Evolutionary conservation across 164 flowering plant genomes (phyloP).

Genomic region (Vitis cinerea): DNA sequence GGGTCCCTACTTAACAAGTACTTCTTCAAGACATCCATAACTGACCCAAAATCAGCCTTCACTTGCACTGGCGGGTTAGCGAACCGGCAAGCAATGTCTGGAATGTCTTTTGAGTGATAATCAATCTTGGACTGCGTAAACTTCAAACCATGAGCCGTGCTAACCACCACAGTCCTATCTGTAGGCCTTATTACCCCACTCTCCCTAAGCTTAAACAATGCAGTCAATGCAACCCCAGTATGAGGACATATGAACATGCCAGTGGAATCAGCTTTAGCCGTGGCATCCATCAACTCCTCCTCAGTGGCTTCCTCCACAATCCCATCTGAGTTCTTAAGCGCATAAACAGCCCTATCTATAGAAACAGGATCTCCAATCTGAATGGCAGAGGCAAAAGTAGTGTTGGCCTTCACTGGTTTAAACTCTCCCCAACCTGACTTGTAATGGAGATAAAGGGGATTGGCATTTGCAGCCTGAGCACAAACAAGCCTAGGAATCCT

Average conservation of each 20-base stretch:
- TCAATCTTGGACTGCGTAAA: conserved; percentile 79
- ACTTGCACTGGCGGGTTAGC: conserved; percentile 53
- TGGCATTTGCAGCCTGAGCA: conserved; percentile 90
- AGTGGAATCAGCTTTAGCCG: conserved; percentile 72
- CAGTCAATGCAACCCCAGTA: conserved; percentile 81
- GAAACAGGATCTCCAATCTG: conserved; percentile 94
- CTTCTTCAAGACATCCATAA: conserved; percentile 56
- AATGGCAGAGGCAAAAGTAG: conserved; percentile 85
- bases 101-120: conserved; percentile 39
- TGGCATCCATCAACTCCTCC: conserved; percentile 87
- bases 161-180: conserved; percentile 83
- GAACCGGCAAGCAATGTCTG: conserved; percentile 44
- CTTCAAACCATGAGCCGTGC: conserved; percentile 86
- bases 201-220: conserved; percentile 64
- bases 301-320: conserved; percentile 91
- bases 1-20: conserved; percentile 35
- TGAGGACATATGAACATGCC: conserved; percentile 95
- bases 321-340: conserved; percentile 61
- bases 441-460: conserved; percentile 67
- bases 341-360: conserved; percentile 80
- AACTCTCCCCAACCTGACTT: conserved; percentile 58
- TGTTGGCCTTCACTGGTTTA: conserved; percentile 52
- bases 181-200: conserved; percentile 60
- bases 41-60: conserved; percentile 52
- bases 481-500: conserved; percentile 70